These are phyloP conservation scores for Neltuma alba DNA, from an alignment of 306 rosid genomes.

Conservation along the genomic window DNA sequence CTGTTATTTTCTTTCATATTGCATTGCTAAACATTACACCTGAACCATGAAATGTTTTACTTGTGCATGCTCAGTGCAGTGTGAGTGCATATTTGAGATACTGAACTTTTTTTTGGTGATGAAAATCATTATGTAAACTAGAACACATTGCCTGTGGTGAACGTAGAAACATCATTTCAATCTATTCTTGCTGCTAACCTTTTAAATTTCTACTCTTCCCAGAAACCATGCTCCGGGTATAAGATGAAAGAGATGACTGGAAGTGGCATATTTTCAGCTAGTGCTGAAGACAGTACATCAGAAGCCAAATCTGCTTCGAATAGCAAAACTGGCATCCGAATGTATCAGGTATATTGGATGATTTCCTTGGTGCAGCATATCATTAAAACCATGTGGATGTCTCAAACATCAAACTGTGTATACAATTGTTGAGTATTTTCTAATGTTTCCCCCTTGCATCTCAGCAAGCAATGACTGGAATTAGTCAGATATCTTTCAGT, in stretches of 20 bases:
- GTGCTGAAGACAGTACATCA: conserved; percentile 50
- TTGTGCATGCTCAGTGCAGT: conserved; percentile 20
- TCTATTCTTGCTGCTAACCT: background rate
- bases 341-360: conserved; percentile 59
- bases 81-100: background rate
- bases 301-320: conserved; percentile 53
- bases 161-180: background rate
- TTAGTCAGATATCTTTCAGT: conserved; percentile 93
- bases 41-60: background rate
- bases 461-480: conserved; percentile 76
- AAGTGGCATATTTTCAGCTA: conserved; percentile 69
- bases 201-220: conserved; percentile 30
- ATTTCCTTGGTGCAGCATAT: background rate
- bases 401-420: conserved; percentile 4
- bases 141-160: background rate
- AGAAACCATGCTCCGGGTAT: conserved; percentile 91
- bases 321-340: conserved; percentile 65
- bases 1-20: background rate
- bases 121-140: background rate
- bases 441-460: conserved; percentile 9
- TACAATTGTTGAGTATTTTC: background rate
- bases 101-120: background rate
- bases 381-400: background rate
- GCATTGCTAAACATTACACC: background rate
- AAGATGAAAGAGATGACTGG: conserved; percentile 89